phyloP scores from a whole-genome alignment of 2,329 filamentous ascomycete species.

The Cytospora leucostoma region DNA sequence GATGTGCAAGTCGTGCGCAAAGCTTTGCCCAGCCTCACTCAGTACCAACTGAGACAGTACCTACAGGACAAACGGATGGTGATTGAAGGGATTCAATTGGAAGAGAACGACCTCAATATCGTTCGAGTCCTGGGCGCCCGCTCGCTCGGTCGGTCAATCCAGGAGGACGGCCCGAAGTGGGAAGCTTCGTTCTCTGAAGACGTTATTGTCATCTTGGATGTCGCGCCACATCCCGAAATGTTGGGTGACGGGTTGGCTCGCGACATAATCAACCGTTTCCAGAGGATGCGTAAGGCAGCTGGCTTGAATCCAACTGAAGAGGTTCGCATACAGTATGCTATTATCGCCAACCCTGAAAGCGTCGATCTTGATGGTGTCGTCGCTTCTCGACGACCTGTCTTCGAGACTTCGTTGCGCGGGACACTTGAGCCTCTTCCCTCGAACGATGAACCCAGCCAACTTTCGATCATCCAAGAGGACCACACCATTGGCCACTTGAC shows the following conservation, averaged over 20 bases:
- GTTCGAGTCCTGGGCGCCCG: slow-evolving; percentile 65
- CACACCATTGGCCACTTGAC: neutral
- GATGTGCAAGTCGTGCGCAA: slow-evolving; percentile 90
- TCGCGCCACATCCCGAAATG: slow-evolving; percentile 75
- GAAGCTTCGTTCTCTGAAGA: slow-evolving; percentile 88
- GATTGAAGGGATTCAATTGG: slow-evolving; percentile 82
- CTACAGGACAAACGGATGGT: slow-evolving; percentile 72
- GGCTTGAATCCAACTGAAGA: slow-evolving; percentile 89
- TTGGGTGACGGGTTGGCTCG: slow-evolving; percentile 84
- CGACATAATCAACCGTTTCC: slow-evolving; percentile 90
- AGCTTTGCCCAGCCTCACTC: slow-evolving; percentile 75
- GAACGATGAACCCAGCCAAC: neutral
- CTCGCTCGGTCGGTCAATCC: slow-evolving; percentile 47
- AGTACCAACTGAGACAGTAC: slow-evolving; percentile 78
- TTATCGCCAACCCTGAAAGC: slow-evolving; percentile 75
- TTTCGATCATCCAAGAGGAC: slow-evolving; percentile 6
- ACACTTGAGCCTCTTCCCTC: neutral
- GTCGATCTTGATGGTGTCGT: slow-evolving; percentile 72
- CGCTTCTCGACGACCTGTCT: slow-evolving; percentile 46
- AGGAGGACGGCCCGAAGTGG: slow-evolving; percentile 68
- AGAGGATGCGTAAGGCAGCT: slow-evolving; percentile 90
- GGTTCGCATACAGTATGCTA: slow-evolving; percentile 87
- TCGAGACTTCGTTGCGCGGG: neutral
- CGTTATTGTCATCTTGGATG: slow-evolving; percentile 82
- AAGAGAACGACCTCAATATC: slow-evolving; percentile 79